Evolutionary conservation across 352 stramenopile genomes (phyloP).

Genomic region (Phytophthora pinifolia): DNA sequence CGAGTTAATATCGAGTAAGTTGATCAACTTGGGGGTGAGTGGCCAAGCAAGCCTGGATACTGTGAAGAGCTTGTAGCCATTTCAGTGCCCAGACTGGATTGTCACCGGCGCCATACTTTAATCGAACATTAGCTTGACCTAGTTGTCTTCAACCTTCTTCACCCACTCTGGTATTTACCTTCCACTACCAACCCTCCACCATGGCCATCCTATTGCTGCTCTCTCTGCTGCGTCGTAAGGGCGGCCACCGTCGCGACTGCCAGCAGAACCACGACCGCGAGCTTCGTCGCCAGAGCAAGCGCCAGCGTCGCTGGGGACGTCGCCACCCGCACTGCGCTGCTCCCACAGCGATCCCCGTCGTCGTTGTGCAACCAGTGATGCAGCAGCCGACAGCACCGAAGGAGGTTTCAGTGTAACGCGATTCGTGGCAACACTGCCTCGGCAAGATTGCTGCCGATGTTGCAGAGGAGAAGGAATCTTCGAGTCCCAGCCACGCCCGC

Average conservation of each 20-base stretch:
- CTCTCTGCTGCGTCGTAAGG: slow-evolving; percentile 18
- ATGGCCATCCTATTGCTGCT: slow-evolving; percentile 24
- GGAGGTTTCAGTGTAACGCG: slow-evolving; percentile 3
- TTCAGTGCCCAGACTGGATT: slow-evolving; percentile 9
- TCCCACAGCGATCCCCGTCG: not conserved
- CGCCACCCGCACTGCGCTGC: slow-evolving; percentile 18
- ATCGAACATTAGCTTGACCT: not conserved
- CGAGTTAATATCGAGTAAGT: too few relatives aligned
- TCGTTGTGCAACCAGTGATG: slow-evolving; percentile 3
- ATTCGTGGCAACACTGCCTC: not conserved
- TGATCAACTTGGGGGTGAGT: too few relatives aligned
- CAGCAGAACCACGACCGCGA: slow-evolving; percentile 20
- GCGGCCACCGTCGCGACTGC: slow-evolving; percentile 7
- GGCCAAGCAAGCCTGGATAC: too few relatives aligned
- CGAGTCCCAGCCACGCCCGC: too few relatives aligned
- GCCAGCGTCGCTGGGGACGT: slow-evolving; percentile 19
- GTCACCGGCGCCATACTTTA: slow-evolving; percentile 16
- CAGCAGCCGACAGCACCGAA: slow-evolving; percentile 2
- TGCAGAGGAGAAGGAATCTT: not conserved
- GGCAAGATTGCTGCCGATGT: not conserved
- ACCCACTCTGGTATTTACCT: slow-evolving; percentile 17
- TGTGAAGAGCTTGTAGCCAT: not conserved
- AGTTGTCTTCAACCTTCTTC: not conserved
- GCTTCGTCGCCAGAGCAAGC: slow-evolving; percentile 19
- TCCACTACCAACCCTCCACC: not conserved